Evolutionary conservation across 2,329 filamentous ascomycete species (phyloP).

Genomic region (Colletotrichum phormii): DNA sequence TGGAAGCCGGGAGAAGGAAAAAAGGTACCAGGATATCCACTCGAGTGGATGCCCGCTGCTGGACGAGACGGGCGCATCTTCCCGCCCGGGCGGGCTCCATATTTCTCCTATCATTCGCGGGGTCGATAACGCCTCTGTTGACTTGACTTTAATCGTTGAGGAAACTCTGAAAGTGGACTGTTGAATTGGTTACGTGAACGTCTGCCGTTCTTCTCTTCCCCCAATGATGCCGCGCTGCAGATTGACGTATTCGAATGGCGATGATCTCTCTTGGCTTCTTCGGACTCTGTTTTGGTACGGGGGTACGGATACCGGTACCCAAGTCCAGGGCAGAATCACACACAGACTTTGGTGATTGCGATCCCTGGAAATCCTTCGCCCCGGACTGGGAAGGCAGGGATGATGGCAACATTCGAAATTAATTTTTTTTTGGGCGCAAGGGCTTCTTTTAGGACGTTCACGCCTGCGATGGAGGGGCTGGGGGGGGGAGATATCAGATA

Average conservation of each 20-base stretch:
- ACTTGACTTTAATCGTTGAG: not conserved
- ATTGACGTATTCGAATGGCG: not conserved
- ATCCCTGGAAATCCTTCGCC: not conserved
- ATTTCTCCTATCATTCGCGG: not conserved
- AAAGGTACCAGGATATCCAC: not conserved
- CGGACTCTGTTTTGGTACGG: not conserved
- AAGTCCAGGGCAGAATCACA: not conserved
- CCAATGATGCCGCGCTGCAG: not conserved
- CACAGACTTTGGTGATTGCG: not conserved
- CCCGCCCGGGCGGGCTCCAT: not conserved
- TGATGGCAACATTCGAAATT: not conserved
- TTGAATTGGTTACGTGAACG: not conserved
- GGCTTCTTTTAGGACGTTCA: not conserved
- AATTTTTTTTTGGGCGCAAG: not conserved
- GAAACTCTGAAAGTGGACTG: not conserved
- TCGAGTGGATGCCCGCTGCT: not conserved
- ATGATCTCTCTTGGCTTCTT: not conserved
- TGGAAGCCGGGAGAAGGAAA: not conserved
- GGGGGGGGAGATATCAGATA: not conserved
- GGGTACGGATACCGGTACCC: too few species aligned
- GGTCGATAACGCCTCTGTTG: not conserved
- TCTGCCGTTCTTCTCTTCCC: too few species aligned
- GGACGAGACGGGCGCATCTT: not conserved
- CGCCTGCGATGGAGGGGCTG: not conserved
- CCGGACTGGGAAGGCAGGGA: not conserved